These are phyloP conservation scores for Cucurbitaria berberidis DNA, from an alignment of 2,329 filamentous ascomycete species.

Conservation along the genomic window DNA sequence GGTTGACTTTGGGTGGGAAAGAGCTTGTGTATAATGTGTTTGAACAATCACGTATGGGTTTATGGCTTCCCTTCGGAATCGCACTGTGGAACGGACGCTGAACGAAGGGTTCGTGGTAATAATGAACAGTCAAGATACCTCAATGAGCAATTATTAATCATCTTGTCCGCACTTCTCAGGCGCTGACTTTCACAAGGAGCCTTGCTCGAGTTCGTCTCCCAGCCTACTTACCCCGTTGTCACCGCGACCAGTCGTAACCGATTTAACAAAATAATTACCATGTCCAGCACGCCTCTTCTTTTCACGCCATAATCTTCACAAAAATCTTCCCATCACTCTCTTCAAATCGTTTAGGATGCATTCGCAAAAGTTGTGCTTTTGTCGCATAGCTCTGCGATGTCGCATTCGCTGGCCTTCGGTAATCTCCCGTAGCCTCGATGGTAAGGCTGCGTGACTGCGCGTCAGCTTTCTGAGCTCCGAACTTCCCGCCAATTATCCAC, in stretches of 20 bases:
- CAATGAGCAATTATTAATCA: slow-evolving; percentile 20
- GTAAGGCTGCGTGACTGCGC: neutral
- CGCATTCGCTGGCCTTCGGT: neutral
- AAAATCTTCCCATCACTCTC: neutral
- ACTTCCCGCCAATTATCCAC: neutral
- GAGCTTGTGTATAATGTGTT: slow-evolving; percentile 38
- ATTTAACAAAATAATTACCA: neutral
- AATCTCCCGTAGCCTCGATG: neutral
- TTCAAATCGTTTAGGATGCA: neutral
- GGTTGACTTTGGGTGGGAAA: slow-evolving; percentile 6
- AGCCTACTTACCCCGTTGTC: neutral
- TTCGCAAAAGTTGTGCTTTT: neutral
- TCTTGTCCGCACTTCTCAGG: neutral
- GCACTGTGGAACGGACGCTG: slow-evolving; percentile 35
- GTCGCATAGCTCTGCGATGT: neutral
- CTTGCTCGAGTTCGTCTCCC: neutral
- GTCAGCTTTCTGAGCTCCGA: neutral
- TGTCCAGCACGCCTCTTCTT: neutral
- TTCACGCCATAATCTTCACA: neutral
- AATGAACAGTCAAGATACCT: slow-evolving; percentile 36
- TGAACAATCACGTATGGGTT: slow-evolving; percentile 25
- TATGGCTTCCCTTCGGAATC: slow-evolving; percentile 24
- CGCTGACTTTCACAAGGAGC: neutral
- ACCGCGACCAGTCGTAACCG: neutral
- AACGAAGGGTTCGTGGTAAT: slow-evolving; percentile 39